Conservation (phyloP, 495 filamentous ascomycete genomes). For the Penicillium nucicola region DNA sequence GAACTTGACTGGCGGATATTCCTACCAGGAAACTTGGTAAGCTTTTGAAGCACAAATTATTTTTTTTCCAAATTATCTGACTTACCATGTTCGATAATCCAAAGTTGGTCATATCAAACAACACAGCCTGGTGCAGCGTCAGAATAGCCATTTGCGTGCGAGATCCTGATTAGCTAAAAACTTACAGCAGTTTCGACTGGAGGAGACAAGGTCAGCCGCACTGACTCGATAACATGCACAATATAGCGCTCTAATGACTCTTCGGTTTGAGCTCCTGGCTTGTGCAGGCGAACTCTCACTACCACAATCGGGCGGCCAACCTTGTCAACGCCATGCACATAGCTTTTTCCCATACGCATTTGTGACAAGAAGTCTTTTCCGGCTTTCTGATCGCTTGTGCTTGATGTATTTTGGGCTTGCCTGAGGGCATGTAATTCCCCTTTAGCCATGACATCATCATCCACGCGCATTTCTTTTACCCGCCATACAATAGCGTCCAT, state of each 20-base stretch:
- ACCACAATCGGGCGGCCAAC: conserved; percentile 79
- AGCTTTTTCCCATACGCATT: conserved; percentile 86
- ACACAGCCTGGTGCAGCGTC: conserved; percentile 53
- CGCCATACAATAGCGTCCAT: conserved; percentile 90
- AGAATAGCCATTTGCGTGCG: neutral
- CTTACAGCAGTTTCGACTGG: conserved; percentile 86
- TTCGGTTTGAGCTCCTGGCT: conserved; percentile 81
- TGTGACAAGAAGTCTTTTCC: conserved; percentile 80
- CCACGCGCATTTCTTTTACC: conserved; percentile 70
- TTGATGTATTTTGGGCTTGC: conserved; percentile 51
- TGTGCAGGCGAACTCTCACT: conserved; percentile 76
- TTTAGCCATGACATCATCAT: conserved; percentile 72
- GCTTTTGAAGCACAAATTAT: neutral
- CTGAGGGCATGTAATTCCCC: conserved; percentile 67
- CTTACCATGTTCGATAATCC: conserved; percentile 86
- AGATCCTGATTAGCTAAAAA: conserved; percentile 10
- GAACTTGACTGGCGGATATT: conserved; percentile 93
- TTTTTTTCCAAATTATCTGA: no score
- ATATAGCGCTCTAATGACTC: conserved; percentile 79
- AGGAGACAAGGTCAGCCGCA: conserved; percentile 66
- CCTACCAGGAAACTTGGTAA: conserved; percentile 40
- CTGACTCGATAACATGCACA: conserved; percentile 89
- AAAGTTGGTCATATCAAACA: conserved; percentile 95
- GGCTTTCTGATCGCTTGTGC: conserved; percentile 55
- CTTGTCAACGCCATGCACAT: conserved; percentile 80